A percentile compares a stretch with the other conserved stretches of the same genome.
These are phyloP conservation scores for Alternaria sp. DNA, from an alignment of 2,329 filamentous ascomycete species.

Conservation along the genomic window DNA sequence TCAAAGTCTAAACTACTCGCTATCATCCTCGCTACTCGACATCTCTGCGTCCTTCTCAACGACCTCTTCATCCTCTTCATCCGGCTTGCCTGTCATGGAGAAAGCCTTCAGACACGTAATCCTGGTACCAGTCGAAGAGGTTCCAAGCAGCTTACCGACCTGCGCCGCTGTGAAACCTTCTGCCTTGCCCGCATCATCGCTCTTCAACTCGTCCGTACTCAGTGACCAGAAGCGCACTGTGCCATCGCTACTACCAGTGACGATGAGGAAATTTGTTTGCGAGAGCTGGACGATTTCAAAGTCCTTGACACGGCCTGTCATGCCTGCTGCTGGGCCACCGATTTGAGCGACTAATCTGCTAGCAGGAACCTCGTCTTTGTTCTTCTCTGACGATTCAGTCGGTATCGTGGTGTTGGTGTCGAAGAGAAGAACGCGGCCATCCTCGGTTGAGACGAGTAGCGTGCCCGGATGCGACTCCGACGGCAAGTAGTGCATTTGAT, in stretches of 20 bases:
- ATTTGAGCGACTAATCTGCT: slow-evolving; percentile 71
- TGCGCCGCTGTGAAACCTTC: slow-evolving; percentile 48
- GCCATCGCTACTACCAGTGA: slow-evolving; percentile 85
- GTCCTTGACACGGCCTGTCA: slow-evolving; percentile 82
- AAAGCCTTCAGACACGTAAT: slow-evolving; percentile 90
- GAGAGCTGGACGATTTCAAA: slow-evolving; percentile 69
- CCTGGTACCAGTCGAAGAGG: slow-evolving; percentile 83
- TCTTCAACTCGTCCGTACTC: slow-evolving; percentile 32
- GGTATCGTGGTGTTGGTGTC: slow-evolving; percentile 65
- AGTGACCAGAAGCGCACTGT: slow-evolving; percentile 79
- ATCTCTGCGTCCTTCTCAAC: slow-evolving; percentile 25
- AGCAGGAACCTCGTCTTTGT: slow-evolving; percentile 63
- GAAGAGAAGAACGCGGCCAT: slow-evolving; percentile 85
- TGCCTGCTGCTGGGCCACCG: slow-evolving; percentile 72
- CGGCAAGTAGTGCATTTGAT: slow-evolving; percentile 76
- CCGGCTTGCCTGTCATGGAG: slow-evolving; percentile 68
- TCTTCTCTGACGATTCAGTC: slow-evolving; percentile 36
- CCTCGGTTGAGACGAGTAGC: slow-evolving; percentile 84
- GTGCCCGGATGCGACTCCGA: slow-evolving; percentile 60
- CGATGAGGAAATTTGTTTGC: slow-evolving; percentile 58
- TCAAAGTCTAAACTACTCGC: slow-evolving; percentile 18
- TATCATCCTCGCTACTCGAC: slow-evolving; percentile 29
- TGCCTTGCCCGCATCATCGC: slow-evolving; percentile 14
- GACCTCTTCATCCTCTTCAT: slow-evolving; percentile 32
- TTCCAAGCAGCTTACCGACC: slow-evolving; percentile 72